A percentile compares a stretch with the other conserved stretches of the same genome.
These are phyloP conservation scores for Perkinsela sp. DNA, from an alignment of 208 protist species.

Conservation along the genomic window DNA sequence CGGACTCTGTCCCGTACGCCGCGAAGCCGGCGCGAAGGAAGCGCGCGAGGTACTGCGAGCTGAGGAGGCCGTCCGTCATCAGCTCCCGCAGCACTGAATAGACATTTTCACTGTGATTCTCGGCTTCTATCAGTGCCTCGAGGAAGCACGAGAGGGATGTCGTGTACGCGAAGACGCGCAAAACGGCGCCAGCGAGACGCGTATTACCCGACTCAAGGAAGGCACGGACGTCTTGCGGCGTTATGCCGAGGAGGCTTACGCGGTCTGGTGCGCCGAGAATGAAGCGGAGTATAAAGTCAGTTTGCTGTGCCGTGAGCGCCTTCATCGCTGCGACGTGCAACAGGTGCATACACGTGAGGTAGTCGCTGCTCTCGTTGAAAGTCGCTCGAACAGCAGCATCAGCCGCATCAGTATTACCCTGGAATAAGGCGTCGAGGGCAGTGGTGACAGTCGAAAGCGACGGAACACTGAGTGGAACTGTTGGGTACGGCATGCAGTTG, in stretches of 20 bases:
- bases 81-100: not conserved
- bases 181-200: not conserved
- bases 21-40: not conserved
- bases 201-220: not conserved
- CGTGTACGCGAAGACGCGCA: not conserved
- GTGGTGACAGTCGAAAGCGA: not conserved
- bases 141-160: not conserved
- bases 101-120: not conserved
- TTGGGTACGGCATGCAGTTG: not conserved
- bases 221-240: not conserved
- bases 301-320: not conserved
- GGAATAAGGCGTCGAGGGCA: not conserved
- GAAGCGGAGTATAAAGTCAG: not conserved
- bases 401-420: not conserved
- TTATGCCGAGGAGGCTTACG: not conserved
- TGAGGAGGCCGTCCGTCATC: not conserved
- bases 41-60: not conserved
- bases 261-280: not conserved
- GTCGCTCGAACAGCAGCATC: not conserved
- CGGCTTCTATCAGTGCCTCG: not conserved
- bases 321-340: not conserved
- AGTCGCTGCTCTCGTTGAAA: not conserved
- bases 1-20: not conserved
- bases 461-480: not conserved
- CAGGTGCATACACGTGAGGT: not conserved